Percentiles rank a stretch among this genome's conserved stretches.
Evolutionary conservation across 192 early-diverging fungal genomes (phyloP).

Genomic region (Obelidium mucronatum): DNA sequence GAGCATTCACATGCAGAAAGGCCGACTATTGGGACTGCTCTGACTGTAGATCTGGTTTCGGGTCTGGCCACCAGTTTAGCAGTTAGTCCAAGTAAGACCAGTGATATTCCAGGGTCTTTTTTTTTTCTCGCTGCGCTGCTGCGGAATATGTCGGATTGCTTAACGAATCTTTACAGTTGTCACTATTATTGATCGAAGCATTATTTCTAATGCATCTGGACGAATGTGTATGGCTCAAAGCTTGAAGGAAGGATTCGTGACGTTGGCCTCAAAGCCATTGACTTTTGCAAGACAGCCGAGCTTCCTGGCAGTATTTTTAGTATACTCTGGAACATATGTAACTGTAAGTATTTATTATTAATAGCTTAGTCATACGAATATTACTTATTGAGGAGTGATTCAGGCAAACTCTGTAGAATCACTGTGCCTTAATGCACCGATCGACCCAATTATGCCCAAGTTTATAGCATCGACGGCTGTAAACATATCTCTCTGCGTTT

Average conservation of each 20-base stretch:
- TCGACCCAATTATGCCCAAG: constrained; percentile 45
- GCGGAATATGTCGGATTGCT: too few species aligned
- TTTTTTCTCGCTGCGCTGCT: too few species aligned
- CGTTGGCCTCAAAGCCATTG: constrained; percentile 40
- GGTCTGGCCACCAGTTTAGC: too few species aligned
- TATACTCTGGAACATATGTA: constrained; percentile 52
- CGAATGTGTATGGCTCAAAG: constrained; percentile 30
- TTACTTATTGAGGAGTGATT: neutral
- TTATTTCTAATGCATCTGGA: constrained; percentile 53
- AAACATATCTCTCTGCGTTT: constrained; percentile 49
- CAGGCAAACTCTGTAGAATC: constrained; percentile 52
- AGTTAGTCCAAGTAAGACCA: too few species aligned
- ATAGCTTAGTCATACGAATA: neutral
- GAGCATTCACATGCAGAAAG: too few species aligned
- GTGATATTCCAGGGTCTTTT: too few species aligned
- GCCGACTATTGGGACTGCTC: too few species aligned
- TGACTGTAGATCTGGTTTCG: too few species aligned
- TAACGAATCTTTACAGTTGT: constrained; percentile 37
- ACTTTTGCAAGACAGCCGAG: constrained; percentile 44
- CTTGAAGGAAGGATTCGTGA: constrained; percentile 35
- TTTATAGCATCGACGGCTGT: constrained; percentile 48
- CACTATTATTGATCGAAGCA: constrained; percentile 55
- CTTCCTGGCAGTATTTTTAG: constrained; percentile 42
- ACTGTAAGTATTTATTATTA: constrained; percentile 16
- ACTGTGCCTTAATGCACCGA: constrained; percentile 34